Evolutionary conservation across 2,329 filamentous ascomycete genomes (phyloP).

Genomic region (Pestalotiopsis sp.): DNA sequence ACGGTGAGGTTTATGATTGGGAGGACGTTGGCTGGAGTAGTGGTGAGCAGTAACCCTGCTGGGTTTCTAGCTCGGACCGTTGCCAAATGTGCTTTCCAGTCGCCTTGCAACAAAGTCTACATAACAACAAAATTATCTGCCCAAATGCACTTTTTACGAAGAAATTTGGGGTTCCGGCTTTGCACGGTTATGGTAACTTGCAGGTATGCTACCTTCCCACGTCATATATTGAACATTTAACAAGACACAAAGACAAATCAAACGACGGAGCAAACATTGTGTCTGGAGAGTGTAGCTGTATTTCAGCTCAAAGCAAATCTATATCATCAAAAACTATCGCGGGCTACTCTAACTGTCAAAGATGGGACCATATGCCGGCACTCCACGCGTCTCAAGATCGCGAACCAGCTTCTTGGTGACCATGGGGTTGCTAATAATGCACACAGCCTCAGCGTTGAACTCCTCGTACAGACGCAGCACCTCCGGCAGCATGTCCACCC

Average conservation of each 20-base stretch:
- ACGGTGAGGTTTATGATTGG: no score
- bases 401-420: conserved; percentile 74
- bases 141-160: no score
- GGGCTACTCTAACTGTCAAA: conserved; percentile 53
- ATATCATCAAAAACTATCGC: background rate
- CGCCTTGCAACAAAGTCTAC: no score
- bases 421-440: conserved; percentile 72
- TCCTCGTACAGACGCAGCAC: conserved; percentile 58
- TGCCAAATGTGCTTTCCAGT: no score
- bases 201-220: no score
- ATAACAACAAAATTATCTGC: no score
- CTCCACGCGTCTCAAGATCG: conserved; percentile 66
- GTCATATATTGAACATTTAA: no score
- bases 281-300: background rate
- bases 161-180: no score
- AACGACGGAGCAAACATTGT: background rate
- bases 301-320: background rate
- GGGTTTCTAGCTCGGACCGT: no score
- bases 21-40: no score
- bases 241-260: background rate
- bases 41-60: no score
- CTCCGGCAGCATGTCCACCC: conserved; percentile 48
- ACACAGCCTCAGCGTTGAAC: conserved; percentile 68
- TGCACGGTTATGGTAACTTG: no score
- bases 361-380: conserved; percentile 74